Conservation (phyloP, 2,329 filamentous ascomycete species). For the Colletotrichum cordylinicola region DNA sequence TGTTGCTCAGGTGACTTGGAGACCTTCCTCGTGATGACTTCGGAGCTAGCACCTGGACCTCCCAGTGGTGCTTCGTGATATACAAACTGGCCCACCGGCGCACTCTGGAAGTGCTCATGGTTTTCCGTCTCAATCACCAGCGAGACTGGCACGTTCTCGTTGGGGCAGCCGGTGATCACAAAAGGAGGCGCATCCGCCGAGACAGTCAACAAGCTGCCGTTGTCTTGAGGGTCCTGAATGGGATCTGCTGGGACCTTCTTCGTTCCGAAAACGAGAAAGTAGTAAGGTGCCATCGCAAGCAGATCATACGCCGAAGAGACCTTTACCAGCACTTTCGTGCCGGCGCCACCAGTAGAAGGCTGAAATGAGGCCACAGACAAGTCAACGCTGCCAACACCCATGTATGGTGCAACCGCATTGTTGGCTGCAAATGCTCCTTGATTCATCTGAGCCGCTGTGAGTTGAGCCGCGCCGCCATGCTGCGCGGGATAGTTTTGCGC, state of each 20-base stretch:
- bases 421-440: conserved; percentile 65
- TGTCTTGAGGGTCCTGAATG: conserved; percentile 63
- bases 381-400: conserved; percentile 50
- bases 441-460: conserved; percentile 55
- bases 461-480: conserved; percentile 47
- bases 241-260: conserved; percentile 71
- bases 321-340: conserved; percentile 75
- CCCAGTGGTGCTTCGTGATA: conserved; percentile 41
- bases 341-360: conserved; percentile 71
- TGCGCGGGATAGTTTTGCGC: conserved; percentile 52
- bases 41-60: conserved; percentile 39
- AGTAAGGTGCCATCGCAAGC: conserved; percentile 59
- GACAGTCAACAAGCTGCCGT: conserved; percentile 71
- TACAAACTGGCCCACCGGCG: conserved; percentile 50
- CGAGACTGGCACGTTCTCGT: conserved; percentile 59
- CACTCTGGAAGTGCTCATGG: conserved; percentile 59
- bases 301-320: conserved; percentile 80
- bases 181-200: conserved; percentile 73
- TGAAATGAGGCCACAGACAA: conserved; percentile 72
- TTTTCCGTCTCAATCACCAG: conserved; percentile 57
- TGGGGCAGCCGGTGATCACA: conserved; percentile 54
- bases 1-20: conserved; percentile 51
- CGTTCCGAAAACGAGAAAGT: conserved; percentile 80
- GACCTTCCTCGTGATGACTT: conserved; percentile 45
- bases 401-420: conserved; percentile 69